phyloP scores from a whole-genome alignment of 345 rosid species.

The Lepidium sativum region DNA sequence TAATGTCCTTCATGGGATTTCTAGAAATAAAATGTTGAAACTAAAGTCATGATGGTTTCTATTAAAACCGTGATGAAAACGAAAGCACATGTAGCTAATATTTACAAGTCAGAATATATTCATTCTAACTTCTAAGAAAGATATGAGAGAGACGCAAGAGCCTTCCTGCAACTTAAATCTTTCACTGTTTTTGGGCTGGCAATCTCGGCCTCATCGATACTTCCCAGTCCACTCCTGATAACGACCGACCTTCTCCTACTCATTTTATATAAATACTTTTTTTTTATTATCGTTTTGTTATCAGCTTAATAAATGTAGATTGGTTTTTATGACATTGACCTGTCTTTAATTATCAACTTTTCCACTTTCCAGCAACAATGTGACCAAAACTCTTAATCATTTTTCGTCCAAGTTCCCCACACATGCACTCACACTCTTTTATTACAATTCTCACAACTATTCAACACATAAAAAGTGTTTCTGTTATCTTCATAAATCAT shows the following conservation, averaged over 20 bases:
- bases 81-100: background rate
- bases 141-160: background rate
- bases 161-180: background rate
- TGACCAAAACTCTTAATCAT: conserved; percentile 8
- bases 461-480: background rate
- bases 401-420: conserved; percentile 19
- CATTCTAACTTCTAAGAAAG: background rate
- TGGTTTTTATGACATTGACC: conserved; percentile 16
- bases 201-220: conserved; percentile 3
- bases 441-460: background rate
- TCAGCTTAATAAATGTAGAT: background rate
- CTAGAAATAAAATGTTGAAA: background rate
- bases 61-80: background rate
- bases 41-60: background rate
- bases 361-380: conserved; percentile 21
- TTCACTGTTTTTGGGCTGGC: conserved; percentile 1
- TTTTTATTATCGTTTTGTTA: background rate
- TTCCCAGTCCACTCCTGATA: conserved; percentile 6
- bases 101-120: background rate
- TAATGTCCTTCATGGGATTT: background rate
- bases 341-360: background rate
- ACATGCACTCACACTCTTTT: conserved; percentile 19
- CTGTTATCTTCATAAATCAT: background rate
- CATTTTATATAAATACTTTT: background rate
- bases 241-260: conserved; percentile 1